A percentile compares a stretch with the other conserved stretches of the same genome.
These are phyloP conservation scores for Salix exigua DNA, from an alignment of 345 rosid species.

Conservation along the genomic window DNA sequence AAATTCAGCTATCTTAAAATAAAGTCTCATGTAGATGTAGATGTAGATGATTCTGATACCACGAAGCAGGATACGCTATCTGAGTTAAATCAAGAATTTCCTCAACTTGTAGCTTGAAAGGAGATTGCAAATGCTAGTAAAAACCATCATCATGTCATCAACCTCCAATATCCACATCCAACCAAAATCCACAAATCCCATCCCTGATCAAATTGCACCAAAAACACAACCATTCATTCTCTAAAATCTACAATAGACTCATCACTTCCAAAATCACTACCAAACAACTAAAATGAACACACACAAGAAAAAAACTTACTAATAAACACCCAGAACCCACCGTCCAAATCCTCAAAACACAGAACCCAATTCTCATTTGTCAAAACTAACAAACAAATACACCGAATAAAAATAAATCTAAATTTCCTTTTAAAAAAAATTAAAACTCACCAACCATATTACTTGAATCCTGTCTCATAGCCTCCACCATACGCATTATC, in stretches of 20 bases:
- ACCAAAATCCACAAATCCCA: neutral
- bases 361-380: neutral
- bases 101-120: neutral
- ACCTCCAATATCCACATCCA: neutral
- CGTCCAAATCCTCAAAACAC: neutral
- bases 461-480: slow-evolving; percentile 35
- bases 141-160: neutral
- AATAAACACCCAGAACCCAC: neutral
- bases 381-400: neutral
- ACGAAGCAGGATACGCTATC: neutral
- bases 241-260: neutral
- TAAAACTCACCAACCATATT: slow-evolving; percentile 26
- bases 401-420: neutral
- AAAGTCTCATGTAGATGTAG: neutral
- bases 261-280: neutral
- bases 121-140: neutral
- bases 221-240: neutral
- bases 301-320: neutral
- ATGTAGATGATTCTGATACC: neutral
- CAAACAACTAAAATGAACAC: neutral
- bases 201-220: neutral
- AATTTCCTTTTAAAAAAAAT: neutral
- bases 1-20: neutral
- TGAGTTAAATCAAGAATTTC: neutral
- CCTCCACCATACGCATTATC: slow-evolving; percentile 56